Percentiles rank a stretch among this genome's conserved stretches.
These are phyloP conservation scores for Trichosanthes truncata DNA, from an alignment of 306 rosid species.

Conservation along the genomic window DNA sequence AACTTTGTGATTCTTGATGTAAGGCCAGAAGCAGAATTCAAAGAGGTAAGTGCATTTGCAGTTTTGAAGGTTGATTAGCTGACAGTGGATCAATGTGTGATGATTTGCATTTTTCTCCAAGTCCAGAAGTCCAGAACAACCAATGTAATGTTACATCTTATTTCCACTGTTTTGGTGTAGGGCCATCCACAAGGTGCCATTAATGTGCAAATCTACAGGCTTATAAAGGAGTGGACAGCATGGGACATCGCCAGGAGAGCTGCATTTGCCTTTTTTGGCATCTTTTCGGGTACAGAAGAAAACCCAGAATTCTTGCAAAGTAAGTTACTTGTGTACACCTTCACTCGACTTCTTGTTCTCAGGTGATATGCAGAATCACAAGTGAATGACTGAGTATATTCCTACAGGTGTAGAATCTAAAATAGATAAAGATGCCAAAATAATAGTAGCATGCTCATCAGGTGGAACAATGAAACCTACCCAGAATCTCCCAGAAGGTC, in stretches of 20 bases:
- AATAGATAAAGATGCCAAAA: conserved; percentile 58
- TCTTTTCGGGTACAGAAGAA: conserved; percentile 95
- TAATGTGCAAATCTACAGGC: conserved; percentile 92
- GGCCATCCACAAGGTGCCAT: conserved; percentile 83
- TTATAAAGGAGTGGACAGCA: conserved; percentile 98
- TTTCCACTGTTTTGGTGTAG: conserved; percentile 26
- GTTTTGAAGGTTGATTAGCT: neutral
- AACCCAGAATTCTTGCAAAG: conserved; percentile 77
- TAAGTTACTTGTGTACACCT: conserved; percentile 17
- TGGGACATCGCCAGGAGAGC: conserved; percentile 98
- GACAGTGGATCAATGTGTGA: neutral
- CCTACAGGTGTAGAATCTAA: conserved; percentile 64
- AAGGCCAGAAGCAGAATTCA: conserved; percentile 90
- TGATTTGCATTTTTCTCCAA: neutral
- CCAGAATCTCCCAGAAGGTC: conserved; percentile 92
- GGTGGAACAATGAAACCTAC: conserved; percentile 94
- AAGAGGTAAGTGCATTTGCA: conserved; percentile 45
- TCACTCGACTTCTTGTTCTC: conserved; percentile 5
- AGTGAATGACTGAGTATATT: conserved; percentile 5
- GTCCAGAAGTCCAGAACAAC: neutral
- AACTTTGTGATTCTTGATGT: conserved; percentile 92
- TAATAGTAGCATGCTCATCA: conserved; percentile 82
- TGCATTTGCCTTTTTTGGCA: conserved; percentile 95
- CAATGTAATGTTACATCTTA: neutral
- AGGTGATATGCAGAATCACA: neutral